Base-by-base conservation (phyloP, 2,329 filamentous ascomycete genomes). In the Calycina herbarum region DNA sequence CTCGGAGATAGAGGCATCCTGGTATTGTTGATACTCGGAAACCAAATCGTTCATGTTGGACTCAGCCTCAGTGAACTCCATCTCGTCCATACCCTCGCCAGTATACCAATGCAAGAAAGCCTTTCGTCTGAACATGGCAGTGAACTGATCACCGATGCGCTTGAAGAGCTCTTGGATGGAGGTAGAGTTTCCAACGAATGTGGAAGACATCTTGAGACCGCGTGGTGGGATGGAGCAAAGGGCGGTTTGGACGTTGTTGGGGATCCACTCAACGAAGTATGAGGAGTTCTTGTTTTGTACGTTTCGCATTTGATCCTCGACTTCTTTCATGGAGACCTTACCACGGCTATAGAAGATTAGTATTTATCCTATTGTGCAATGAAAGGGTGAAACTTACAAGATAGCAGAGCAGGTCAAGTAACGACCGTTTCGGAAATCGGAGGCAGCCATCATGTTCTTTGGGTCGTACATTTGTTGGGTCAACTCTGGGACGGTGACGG, bases 21-120 rank as follows among this genome's bases (percentile, higher is more conserved):
- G 95, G 89, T 99, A 99, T 83, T 99, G 95, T 89, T 98, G 95
- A 87, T 99, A 99, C 83, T 99, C 95, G 69, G 93, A 96, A 77
- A 99, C 94, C 79, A 99, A 86, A 82, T 99, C 95, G 86, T 99
- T 98, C 95, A 99, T 98, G 88, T 99, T 99, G 84, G 92, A 96
- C 90, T 99, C 95, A 76, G 95, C 95, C 88, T 99, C 95, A 79
- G 95, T 99, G 87, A 99, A 99, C 86, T 99, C 95, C 95, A 99
- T 98, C 90, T 99, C 95, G 84, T 99, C 95, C 95, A 99, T 99
- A 85, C 95, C 95, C 88, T 99, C 95, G 79, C 94, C 94, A 89
- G 95, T 99, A 86, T 99, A 99, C 95, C 95, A 99, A 87, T 98
- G 95, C 89, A 99, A 92, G 93, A 99, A 99, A 89, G 95, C 95